These are phyloP conservation scores for Curvularia sp. DNA, from an alignment of 2,329 filamentous ascomycete species.

Conservation along the genomic window DNA sequence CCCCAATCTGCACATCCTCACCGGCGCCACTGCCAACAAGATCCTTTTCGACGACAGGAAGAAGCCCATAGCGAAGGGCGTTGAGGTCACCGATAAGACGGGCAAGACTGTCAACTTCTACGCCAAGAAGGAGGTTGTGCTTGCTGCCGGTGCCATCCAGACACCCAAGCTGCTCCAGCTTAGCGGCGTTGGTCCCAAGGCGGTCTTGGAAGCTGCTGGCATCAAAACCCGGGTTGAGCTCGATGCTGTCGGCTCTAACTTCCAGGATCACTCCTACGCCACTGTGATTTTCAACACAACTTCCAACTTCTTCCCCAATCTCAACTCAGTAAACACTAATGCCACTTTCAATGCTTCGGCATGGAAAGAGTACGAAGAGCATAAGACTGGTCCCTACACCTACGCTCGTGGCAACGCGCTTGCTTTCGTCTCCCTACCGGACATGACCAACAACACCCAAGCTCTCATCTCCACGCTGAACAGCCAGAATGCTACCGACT, in stretches of 20 bases:
- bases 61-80: slow-evolving; percentile 28
- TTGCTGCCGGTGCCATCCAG: slow-evolving; percentile 65
- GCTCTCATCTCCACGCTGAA: slow-evolving; percentile 12
- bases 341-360: slow-evolving; percentile 44
- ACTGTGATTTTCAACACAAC: slow-evolving; percentile 35
- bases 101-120: slow-evolving; percentile 21
- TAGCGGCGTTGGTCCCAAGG: slow-evolving; percentile 42
- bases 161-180: slow-evolving; percentile 60
- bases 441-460: slow-evolving; percentile 27
- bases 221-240: slow-evolving; percentile 37
- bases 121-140: slow-evolving; percentile 61
- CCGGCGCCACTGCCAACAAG: slow-evolving; percentile 29
- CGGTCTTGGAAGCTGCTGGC: slow-evolving; percentile 38
- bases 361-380: slow-evolving; percentile 39
- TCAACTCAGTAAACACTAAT: slow-evolving; percentile 34
- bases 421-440: slow-evolving; percentile 36
- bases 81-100: slow-evolving; percentile 26
- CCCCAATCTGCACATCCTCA: slow-evolving; percentile 37
- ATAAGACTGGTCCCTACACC: slow-evolving; percentile 44
- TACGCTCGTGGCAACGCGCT: slow-evolving; percentile 35
- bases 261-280: slow-evolving; percentile 42
- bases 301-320: slow-evolving; percentile 31
- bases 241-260: slow-evolving; percentile 45
- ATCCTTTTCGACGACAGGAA: slow-evolving; percentile 29
- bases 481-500: slow-evolving; percentile 24